Conservation (phyloP, 225 moss, liverwort and hornwort species). For the Bryum argenteum region DNA sequence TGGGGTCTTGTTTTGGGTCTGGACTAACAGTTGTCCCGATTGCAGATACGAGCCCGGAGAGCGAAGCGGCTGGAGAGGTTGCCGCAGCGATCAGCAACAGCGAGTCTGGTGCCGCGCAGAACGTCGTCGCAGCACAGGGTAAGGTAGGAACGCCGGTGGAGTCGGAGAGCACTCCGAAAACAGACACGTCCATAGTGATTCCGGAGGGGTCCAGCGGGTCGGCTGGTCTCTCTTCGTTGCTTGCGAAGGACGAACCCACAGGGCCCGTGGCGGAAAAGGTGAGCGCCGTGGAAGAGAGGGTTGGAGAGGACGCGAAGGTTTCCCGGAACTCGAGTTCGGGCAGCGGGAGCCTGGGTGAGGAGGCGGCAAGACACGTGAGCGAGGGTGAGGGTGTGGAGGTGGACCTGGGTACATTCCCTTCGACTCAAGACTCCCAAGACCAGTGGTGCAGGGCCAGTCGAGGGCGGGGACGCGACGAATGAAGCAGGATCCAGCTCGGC, state of each 20-base stretch:
- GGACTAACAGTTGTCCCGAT: conserved; percentile 16
- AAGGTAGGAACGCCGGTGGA: conserved; percentile 30
- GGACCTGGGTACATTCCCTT: conserved; percentile 4
- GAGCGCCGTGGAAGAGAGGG: conserved; percentile 20
- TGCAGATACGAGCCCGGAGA: conserved; percentile 37
- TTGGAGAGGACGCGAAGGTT: conserved; percentile 17
- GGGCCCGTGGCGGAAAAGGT: conserved; percentile 19
- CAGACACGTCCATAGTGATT: conserved; percentile 20
- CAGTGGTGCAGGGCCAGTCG: conserved; percentile 5
- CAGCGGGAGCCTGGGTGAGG: conserved; percentile 13
- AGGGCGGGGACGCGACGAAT: conserved; percentile 12
- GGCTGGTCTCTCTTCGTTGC: conserved; percentile 33
- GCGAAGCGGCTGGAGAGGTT: conserved; percentile 27
- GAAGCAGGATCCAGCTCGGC: conserved; percentile 18
- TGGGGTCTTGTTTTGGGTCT: conserved; percentile 11
- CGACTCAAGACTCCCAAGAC: conserved; percentile 6
- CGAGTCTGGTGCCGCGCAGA: conserved; percentile 26
- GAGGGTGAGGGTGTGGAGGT: conserved; percentile 18
- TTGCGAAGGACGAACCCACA: conserved; percentile 36
- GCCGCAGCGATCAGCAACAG: conserved; percentile 21
- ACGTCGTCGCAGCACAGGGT: conserved; percentile 23
- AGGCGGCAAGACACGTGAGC: conserved; percentile 22
- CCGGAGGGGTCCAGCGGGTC: conserved; percentile 25
- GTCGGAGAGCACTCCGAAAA: conserved; percentile 26
- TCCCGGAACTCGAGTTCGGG: neutral